phyloP scores from a whole-genome alignment of 768 basidiomycete genomes.

The Melanogaster broomeanus region DNA sequence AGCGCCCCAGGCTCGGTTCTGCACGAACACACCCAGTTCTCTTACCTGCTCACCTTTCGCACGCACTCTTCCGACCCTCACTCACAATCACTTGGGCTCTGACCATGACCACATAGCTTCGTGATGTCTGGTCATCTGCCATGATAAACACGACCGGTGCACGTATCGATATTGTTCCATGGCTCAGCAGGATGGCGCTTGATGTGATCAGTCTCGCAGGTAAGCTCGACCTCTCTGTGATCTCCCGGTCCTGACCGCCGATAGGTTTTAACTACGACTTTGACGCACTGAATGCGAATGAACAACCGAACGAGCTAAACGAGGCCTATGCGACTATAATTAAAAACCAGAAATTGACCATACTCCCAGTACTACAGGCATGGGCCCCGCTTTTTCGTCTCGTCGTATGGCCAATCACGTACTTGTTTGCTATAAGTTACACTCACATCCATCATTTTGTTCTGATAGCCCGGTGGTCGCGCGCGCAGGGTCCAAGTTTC shows the following conservation, averaged over 20 bases:
- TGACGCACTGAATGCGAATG: constrained; percentile 31
- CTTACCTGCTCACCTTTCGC: constrained; percentile 17
- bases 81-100: too few species aligned
- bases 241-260: neutral
- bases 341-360: neutral
- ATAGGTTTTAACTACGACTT: constrained; percentile 42
- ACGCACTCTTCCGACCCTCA: constrained; percentile 14
- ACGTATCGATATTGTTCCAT: constrained; percentile 31
- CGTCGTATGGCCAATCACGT: constrained; percentile 32
- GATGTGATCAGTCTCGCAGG: too few species aligned
- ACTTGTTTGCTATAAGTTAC: neutral
- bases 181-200: constrained; percentile 35
- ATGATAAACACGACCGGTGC: neutral
- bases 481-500: constrained; percentile 25
- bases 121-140: too few species aligned
- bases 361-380: constrained; percentile 36
- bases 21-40: constrained; percentile 18
- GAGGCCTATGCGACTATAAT: constrained; percentile 35
- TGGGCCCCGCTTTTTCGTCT: constrained; percentile 38
- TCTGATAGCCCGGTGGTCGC: constrained; percentile 22
- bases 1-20: too few species aligned
- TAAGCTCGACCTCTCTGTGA: constrained; percentile 18
- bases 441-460: too few species aligned
- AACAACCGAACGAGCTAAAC: too few species aligned
- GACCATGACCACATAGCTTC: too few species aligned